phyloP scores from a whole-genome alignment of 2,329 filamentous ascomycete genomes.

The Pseudogymnoascus sp. region DNA sequence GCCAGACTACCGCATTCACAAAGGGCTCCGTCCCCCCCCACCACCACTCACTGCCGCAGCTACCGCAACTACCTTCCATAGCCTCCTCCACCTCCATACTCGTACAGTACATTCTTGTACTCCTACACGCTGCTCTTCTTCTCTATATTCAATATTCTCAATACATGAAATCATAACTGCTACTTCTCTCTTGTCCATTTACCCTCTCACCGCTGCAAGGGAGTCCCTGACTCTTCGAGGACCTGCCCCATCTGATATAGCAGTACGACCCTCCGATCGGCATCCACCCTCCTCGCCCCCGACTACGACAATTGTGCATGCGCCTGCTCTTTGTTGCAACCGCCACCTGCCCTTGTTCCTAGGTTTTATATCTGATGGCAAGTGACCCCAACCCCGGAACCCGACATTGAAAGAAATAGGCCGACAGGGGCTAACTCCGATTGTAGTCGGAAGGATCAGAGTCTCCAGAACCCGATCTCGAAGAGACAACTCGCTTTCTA shows the following conservation, averaged over 20 bases:
- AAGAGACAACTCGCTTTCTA: conserved; percentile 28
- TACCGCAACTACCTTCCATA: background rate
- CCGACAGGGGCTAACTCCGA: background rate
- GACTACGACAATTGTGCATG: background rate
- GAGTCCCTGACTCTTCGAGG: background rate
- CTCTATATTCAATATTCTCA: background rate
- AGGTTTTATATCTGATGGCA: conserved; percentile 24
- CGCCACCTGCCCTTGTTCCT: conserved; percentile 14
- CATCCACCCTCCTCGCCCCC: background rate
- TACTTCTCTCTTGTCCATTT: background rate
- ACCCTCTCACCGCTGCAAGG: background rate
- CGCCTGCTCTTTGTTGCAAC: conserved; percentile 1
- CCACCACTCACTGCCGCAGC: background rate
- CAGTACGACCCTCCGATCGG: background rate
- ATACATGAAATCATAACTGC: background rate
- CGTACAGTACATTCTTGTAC: background rate
- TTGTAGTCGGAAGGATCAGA: background rate
- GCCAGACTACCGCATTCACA: background rate
- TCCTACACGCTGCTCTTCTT: background rate
- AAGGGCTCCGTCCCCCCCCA: background rate
- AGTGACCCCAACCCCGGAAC: conserved; percentile 2
- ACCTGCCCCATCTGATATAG: background rate
- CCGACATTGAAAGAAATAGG: background rate
- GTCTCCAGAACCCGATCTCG: conserved; percentile 14
- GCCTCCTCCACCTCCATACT: background rate